phyloP scores from a whole-genome alignment of 495 filamentous ascomycete genomes.

The Jackrogersella multiformis region DNA sequence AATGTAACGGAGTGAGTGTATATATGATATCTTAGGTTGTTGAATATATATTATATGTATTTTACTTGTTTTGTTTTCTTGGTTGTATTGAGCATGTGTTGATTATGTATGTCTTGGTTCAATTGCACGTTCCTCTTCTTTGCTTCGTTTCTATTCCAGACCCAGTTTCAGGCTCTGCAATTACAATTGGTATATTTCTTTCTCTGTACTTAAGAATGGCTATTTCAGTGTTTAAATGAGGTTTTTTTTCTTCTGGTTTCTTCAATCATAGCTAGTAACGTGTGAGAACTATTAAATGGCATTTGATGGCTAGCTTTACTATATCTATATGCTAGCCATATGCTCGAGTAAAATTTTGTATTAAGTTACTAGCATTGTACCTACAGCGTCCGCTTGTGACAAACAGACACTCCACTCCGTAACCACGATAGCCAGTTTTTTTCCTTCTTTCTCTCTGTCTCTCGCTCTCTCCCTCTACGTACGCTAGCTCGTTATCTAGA shows the following conservation, averaged over 20 bases:
- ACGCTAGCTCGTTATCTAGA: neutral
- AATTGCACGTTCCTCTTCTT: neutral
- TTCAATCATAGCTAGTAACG: too few species aligned
- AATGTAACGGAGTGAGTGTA: slow-evolving; percentile 26
- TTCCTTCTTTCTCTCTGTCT: neutral
- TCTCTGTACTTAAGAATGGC: neutral
- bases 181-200: neutral
- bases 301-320: too few species aligned
- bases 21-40: slow-evolving; percentile 11
- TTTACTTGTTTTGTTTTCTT: neutral
- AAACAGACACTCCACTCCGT: too few species aligned
- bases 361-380: too few species aligned
- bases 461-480: neutral
- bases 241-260: slow-evolving; percentile 1
- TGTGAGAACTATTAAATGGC: too few species aligned
- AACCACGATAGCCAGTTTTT: neutral
- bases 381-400: too few species aligned
- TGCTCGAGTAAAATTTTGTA: too few species aligned
- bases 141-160: too few species aligned
- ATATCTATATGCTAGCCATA: too few species aligned
- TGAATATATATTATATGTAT: slow-evolving; percentile 18
- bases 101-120: neutral
- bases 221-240: neutral
- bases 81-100: neutral
- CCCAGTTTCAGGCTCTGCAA: too few species aligned